These are phyloP conservation scores for Rhizophlyctis rosea DNA, from an alignment of 192 early-diverging fungal species.

Conservation along the genomic window DNA sequence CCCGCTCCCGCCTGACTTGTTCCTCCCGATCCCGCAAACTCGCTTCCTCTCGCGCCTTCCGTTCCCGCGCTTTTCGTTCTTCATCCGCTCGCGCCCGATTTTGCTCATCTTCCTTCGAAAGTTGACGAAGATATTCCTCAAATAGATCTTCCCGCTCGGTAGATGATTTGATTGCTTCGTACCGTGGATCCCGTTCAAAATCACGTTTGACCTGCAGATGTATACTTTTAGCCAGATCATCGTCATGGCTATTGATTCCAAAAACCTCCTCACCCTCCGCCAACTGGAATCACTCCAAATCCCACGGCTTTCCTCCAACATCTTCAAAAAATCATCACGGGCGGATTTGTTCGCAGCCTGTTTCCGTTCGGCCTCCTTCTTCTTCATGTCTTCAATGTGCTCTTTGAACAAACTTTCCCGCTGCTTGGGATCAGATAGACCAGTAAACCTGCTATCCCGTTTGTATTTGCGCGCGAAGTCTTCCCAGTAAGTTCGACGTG, in stretches of 20 bases:
- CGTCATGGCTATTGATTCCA: neutral
- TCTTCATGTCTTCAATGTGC: constrained; percentile 52
- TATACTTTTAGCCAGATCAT: neutral
- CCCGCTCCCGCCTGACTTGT: constrained; percentile 46
- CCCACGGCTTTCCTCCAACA: constrained; percentile 56
- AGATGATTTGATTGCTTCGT: constrained; percentile 61
- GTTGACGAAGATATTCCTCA: constrained; percentile 51
- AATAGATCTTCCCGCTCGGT: constrained; percentile 67
- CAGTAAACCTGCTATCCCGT: constrained; percentile 60
- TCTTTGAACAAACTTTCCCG: constrained; percentile 64
- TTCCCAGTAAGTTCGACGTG: constrained; percentile 59
- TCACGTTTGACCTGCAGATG: constrained; percentile 47
- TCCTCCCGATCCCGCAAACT: constrained; percentile 56
- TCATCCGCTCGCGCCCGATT: constrained; percentile 19
- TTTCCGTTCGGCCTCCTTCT: constrained; percentile 31
- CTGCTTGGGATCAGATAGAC: constrained; percentile 53
- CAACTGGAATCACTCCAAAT: constrained; percentile 58
- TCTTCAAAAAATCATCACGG: constrained; percentile 55
- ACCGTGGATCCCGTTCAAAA: constrained; percentile 66
- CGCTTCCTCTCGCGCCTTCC: constrained; percentile 49
- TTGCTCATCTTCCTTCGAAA: constrained; percentile 32
- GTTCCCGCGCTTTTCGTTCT: constrained; percentile 33
- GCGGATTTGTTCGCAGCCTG: constrained; percentile 39
- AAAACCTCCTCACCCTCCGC: constrained; percentile 44
- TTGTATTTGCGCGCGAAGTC: constrained; percentile 71